A percentile compares a stretch with the other conserved stretches of the same genome.
Evolutionary conservation across 2,329 filamentous ascomycete genomes (phyloP).

Genomic region (Xylariales sp.): DNA sequence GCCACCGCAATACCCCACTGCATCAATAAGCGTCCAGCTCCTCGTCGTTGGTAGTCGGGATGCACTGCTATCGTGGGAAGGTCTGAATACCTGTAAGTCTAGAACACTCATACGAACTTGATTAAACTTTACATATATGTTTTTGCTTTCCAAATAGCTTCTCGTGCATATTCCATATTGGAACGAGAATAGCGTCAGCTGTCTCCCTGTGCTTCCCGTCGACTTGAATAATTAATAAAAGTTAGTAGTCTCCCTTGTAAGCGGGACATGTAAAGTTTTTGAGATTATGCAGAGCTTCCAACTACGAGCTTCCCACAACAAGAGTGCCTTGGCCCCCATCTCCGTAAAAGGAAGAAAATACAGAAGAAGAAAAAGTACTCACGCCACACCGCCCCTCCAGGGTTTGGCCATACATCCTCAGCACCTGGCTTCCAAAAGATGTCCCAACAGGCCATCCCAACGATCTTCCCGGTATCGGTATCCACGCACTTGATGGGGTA

Average conservation of each 20-base stretch:
- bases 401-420: too few species aligned
- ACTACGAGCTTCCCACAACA: too few species aligned
- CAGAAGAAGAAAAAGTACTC: too few species aligned
- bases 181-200: conserved; percentile 38
- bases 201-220: conserved; percentile 39
- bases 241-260: not conserved
- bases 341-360: too few species aligned
- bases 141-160: conserved; percentile 42
- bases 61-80: conserved; percentile 44
- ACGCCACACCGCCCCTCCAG: too few species aligned
- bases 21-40: conserved; percentile 40
- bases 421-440: too few species aligned
- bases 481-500: too few species aligned
- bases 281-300: too few species aligned
- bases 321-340: too few species aligned
- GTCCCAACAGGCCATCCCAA: too few species aligned
- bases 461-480: too few species aligned
- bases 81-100: conserved; percentile 36
- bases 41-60: conserved; percentile 42
- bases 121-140: conserved; percentile 42
- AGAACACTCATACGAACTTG: not conserved
- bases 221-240: conserved; percentile 8
- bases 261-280: not conserved
- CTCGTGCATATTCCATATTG: conserved; percentile 45
- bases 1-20: conserved; percentile 41